These are phyloP conservation scores for Alternaria angustiovoidea DNA, from an alignment of 2,329 filamentous ascomycete species.

Conservation along the genomic window DNA sequence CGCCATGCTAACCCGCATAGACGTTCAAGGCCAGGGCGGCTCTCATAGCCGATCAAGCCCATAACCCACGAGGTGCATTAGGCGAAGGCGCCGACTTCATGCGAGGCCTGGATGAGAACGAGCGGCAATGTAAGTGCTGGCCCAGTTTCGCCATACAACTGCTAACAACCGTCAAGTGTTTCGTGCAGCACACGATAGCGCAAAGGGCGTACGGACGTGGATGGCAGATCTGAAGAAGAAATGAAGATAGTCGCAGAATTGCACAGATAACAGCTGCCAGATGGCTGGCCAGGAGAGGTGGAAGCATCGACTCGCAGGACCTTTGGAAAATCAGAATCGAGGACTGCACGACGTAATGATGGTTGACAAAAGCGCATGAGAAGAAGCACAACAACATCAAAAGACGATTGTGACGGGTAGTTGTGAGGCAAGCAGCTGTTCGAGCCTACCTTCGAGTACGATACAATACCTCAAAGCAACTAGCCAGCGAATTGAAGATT, in stretches of 20 bases:
- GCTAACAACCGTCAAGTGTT: slow-evolving; percentile 51
- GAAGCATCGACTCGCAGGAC: background rate
- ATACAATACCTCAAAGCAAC: slow-evolving; percentile 35
- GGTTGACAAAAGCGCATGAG: background rate
- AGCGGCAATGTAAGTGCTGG: slow-evolving; percentile 67
- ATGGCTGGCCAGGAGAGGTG: background rate
- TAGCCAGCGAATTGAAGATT: slow-evolving; percentile 17
- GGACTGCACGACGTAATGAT: slow-evolving; percentile 2
- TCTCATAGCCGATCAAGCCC: slow-evolving; percentile 87
- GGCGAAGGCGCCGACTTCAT: slow-evolving; percentile 80
- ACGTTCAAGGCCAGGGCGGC: slow-evolving; percentile 83
- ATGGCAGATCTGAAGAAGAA: slow-evolving; percentile 53
- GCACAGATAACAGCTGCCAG: background rate
- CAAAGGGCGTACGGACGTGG: slow-evolving; percentile 57
- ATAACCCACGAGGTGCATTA: slow-evolving; percentile 77
- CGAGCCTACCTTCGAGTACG: slow-evolving; percentile 35
- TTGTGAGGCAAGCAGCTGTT: slow-evolving; percentile 24
- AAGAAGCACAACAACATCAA: slow-evolving; percentile 1
- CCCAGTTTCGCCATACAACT: background rate
- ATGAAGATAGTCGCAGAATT: slow-evolving; percentile 24
- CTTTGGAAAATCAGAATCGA: background rate
- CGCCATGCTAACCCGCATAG: slow-evolving; percentile 43
- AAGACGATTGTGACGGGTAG: slow-evolving; percentile 7
- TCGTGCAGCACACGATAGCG: slow-evolving; percentile 58
- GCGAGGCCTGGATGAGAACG: slow-evolving; percentile 87